A percentile compares a stretch with the other conserved stretches of the same genome.
Evolutionary conservation across 2,329 filamentous ascomycete species (phyloP).

Genomic region (Exophiala aquamarina): DNA sequence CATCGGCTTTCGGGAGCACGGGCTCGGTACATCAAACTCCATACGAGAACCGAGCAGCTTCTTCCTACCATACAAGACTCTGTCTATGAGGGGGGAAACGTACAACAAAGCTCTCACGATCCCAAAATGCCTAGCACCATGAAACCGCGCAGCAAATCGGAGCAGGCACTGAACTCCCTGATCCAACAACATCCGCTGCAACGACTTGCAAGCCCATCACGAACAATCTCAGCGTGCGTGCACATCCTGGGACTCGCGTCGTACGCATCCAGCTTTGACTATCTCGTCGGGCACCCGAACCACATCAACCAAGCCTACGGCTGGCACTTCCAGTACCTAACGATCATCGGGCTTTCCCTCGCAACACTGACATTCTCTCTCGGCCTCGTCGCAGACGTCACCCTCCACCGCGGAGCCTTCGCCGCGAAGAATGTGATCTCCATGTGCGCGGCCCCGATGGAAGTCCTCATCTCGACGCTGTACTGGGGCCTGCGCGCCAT

Average conservation of each 20-base stretch:
- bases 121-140: too few relatives aligned
- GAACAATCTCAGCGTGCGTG: conserved; percentile 42
- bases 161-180: conserved; percentile 17
- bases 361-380: conserved; percentile 55
- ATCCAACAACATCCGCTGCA: conserved; percentile 44
- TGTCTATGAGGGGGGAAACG: too few relatives aligned
- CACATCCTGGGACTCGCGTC: conserved; percentile 42
- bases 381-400: conserved; percentile 57
- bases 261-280: conserved; percentile 47
- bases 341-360: conserved; percentile 60
- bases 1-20: too few relatives aligned
- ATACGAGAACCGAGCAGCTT: too few relatives aligned
- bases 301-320: conserved; percentile 59
- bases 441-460: conserved; percentile 59
- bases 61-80: too few relatives aligned
- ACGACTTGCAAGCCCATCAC: conserved; percentile 42
- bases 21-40: too few relatives aligned
- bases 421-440: conserved; percentile 58
- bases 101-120: too few relatives aligned
- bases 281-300: conserved; percentile 44
- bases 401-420: conserved; percentile 53
- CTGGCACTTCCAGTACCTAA: conserved; percentile 66
- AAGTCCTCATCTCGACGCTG: conserved; percentile 59
- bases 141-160: too few relatives aligned
- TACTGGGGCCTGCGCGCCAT: conserved; percentile 61